Base-by-base conservation (phyloP, 2,329 filamentous ascomycete species). In the Emmonsia crescens region DNA sequence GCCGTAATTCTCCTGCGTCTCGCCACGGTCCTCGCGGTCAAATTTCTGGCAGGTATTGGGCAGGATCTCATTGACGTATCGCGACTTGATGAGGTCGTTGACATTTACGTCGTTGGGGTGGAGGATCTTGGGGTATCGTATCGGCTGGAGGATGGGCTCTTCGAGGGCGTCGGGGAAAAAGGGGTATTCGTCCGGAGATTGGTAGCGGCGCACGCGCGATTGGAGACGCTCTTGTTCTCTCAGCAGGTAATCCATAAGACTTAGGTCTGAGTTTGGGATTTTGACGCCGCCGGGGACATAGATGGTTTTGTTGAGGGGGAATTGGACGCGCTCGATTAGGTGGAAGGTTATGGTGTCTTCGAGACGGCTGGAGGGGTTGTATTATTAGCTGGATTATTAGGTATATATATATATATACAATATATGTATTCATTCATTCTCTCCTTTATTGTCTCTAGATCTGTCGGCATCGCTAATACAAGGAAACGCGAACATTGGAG, bases 271-370 rank as follows among this genome's bases (percentile, higher is more conserved):
- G 71, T 85, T 78, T 21, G 91, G 91, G 65, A 97, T 88, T 38
- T 83, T 79, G 54, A 97, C 82, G n/a, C 89, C 89, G 63, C 88
- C 89, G 8, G 91, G 83, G 14, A 79, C 75, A 78, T 99, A 99
- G 76, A 97, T 92, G 70, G 86, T 90, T 72, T 83, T 80, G 78
- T 96, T 97, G 66, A 95, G 83, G 3, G 93, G 91, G 75, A 97
- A 99, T 75, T 99, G 94, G n/a, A 93, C 93, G 48, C 94, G 88
- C 78, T 99, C 94, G 71, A 97, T 97, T 46, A 99, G 82, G 76
- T 96, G 89, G 77, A 96, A 96, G 67, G 90, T 96, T 72, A 99
- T 97, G 64, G 93, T 97, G 73, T 99, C 94, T 79, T 99, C 94
- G 21, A 97, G 83, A 24, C 94, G 94, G 71, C 94, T 99, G 71